Base-by-base conservation (phyloP, 768 basidiomycete genomes). In the Termitomyces sp. region DNA sequence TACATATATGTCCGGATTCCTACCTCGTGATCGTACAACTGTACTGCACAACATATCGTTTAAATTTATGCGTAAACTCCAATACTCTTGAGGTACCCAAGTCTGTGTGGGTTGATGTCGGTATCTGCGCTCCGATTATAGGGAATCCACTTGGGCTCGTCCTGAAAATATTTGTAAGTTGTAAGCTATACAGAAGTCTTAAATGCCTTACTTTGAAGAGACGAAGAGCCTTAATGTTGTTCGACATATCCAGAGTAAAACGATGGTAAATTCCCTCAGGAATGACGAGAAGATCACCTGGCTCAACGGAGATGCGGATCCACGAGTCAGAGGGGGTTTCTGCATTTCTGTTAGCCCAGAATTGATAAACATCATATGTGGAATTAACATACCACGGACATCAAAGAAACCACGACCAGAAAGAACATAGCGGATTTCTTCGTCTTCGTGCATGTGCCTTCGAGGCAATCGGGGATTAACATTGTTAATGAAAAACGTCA, bases 231-330 rank as follows among this genome's bases (percentile, higher is more conserved):
- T 85, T 83, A 71, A 94, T 85, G 35, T 73, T 73, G 69, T 97
- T 83, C 50, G 66, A 72, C 60, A 83, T 79, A 66, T 96, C 93
- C 15, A 97, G 82, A 0, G 91, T 95, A 75, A 97, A 98, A 41
- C 94, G 87, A 72, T 98, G 95, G 70, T 94, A 97, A 63, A 95
- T 93, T 0, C 93, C 94, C 17, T 91, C 82, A 1, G 95, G 95
- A 42, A 98, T 70, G 53, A 97, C 85, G 52, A 97, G 71, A 48
- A 98, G 79, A 66, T 97, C 95, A 1, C 93, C 91, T 4, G 86
- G 80, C 10, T 75, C 75, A 15, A 95, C 75, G 6, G 82, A 82
- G 40, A 94, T 75, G 55, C 94, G 82, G 63, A 97, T 87, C 95
- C 95, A 97, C 6, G 72, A 71, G 59, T 92, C 81, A 1, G 81